Evolutionary conservation across 257 asterid species (phyloP), one percentile per base, ranked within the genome.

Genomic region (Penstemon barbatus): DNA sequence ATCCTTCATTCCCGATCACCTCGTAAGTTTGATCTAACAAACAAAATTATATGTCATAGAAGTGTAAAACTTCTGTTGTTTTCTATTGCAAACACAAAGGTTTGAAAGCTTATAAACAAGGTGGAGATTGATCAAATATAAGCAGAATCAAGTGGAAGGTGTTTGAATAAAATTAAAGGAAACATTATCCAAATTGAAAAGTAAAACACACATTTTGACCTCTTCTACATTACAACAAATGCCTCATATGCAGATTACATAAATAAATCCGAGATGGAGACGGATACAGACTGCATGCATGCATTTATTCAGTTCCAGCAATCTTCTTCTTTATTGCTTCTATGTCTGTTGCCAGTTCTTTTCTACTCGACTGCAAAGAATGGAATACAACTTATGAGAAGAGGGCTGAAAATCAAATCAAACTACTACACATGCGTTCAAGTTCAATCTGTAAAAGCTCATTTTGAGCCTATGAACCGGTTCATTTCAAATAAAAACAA

Each of bases 271-370:
- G 78, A 52, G 68, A 63, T 44, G 10, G 52, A 5, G 12, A 57
- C 68, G 57, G 58, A 77, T 50, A 37, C 57, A 59, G n/a, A 12
- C 40, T 38, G 57, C 48, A 13, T 18, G 38, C 49, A n/a, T 58
- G 66, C 69, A 48, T 71, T 75, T 73, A 93, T 67, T 90, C 96
- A 33, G 87, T 74, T 77, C 96, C 99, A 19, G 95, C 85, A 71
- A 91, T 81, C 90, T 87, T 91, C 89, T 87, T 91, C 91, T 94
- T 94, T 68, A 91, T 33, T 9, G 80, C 72, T 83, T 94, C 99
- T 40, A 91, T 81, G 61, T 94, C 99, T 51, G 86, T 43, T 19
- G 86, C 89, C 82, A 94, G 70, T 69, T 94, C 97, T 79, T 91
- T 94, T 74, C 99, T 87, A 80, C 96, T 86, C 2, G 95, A 83